Base-by-base conservation (phyloP, 805 yeast species). In the Sugiyamaella boreocaroliniensis region DNA sequence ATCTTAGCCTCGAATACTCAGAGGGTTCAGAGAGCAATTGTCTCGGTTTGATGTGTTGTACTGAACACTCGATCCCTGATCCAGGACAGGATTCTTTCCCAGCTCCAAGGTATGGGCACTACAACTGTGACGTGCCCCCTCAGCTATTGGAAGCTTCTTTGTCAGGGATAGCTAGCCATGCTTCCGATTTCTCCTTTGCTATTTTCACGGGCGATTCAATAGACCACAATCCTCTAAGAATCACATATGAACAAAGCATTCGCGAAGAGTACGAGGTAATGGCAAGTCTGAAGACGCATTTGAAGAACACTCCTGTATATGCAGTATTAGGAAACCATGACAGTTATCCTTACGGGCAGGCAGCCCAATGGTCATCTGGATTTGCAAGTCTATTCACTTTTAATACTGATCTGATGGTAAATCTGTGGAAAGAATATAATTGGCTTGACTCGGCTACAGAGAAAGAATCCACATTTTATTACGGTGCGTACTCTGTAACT, bases 171-270 rank as follows among this genome's bases (percentile, higher is more conserved):
- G 37, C n/a, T 83, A 88, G 88, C 86, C 52, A 65, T 34, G 64
- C n/a, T 58, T 66, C 15, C 15, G 43, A 47, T 8, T 46, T 41
- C 82, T 83, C 81, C 49, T 83, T 83, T 61, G 75, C 84, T 2
- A 65, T 84, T 41, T 84, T 84, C 72, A 84, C 89, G 3, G 89
- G 89, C 53, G 89, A 84, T 62, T 71, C 83, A 63, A 83, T 83
- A 50, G 89, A 83, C 64, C 90, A 84, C 62, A 80, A 76, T 52
- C 60, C 71, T n/a, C 73, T 79, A 45, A 70, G 73, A 57, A 77
- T 82, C 34, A 66, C 76, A 54, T 64, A 69, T 29, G 80, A 83
- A n/a, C 87, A 16, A 57, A 51, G 14, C 59, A 66, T 10, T 70
- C 83, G 14, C 84, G 61, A 82, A 82, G 61, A 87, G 81, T 16